phyloP scores from a whole-genome alignment of 495 filamentous ascomycete species.

The Trichoderma orchidacearum region DNA sequence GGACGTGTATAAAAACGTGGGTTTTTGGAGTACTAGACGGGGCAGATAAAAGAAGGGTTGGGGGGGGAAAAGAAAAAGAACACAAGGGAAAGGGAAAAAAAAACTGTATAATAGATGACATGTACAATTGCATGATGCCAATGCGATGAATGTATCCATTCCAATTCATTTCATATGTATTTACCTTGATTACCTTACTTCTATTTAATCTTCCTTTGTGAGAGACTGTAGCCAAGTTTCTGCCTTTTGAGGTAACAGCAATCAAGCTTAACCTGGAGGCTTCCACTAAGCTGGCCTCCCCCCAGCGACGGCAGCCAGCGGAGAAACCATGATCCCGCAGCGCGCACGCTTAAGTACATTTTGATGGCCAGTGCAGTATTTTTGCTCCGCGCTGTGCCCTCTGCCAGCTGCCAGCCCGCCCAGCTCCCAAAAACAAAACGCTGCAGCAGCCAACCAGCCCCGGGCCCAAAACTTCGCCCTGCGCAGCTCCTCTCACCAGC shows the following conservation, averaged over 20 bases:
- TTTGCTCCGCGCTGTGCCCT: too few relatives aligned
- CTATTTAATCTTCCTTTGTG: background rate
- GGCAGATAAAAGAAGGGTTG: background rate
- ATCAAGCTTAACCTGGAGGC: background rate
- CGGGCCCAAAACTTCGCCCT: slow-evolving; percentile 16
- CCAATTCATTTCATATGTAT: too few relatives aligned
- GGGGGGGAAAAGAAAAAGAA: background rate
- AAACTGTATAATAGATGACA: background rate
- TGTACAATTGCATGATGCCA: background rate
- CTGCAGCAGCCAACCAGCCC: too few relatives aligned
- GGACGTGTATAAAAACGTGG: background rate
- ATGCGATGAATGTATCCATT: background rate
- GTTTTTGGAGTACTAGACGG: background rate
- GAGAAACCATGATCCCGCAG: background rate
- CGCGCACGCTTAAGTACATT: background rate
- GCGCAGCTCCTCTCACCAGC: slow-evolving; percentile 15
- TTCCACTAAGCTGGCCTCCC: background rate
- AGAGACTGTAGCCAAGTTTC: too few relatives aligned
- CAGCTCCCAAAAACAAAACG: too few relatives aligned
- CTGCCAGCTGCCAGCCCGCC: too few relatives aligned
- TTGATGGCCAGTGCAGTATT: too few relatives aligned
- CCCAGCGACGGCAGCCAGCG: too few relatives aligned
- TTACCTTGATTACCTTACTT: too few relatives aligned
- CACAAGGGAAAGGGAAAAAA: background rate
- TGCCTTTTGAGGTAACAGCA: too few relatives aligned